Evolutionary conservation across 805 yeast genomes (phyloP), one percentile per base, ranked within the genome.

Genomic region (Teunomyces cretensis): DNA sequence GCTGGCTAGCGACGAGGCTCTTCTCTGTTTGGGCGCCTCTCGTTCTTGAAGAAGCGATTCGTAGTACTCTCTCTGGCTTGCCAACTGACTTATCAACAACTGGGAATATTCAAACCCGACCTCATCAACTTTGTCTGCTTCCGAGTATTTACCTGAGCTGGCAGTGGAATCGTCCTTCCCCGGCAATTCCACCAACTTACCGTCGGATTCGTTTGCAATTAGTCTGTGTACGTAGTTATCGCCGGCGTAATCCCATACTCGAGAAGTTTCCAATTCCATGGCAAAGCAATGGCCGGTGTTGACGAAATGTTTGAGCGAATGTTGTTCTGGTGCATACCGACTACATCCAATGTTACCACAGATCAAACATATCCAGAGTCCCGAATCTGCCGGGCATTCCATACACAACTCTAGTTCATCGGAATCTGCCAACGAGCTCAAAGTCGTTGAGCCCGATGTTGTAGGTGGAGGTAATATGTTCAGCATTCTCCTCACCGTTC

Each of bases 311-410:
- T 84, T 80, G 42, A 88, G 80, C 0, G 96, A 95, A 68, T 90
- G 97, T 41, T 86, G 90, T 27, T 78, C 78, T 42, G 88, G 87
- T 1, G 74, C 70, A 61, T 90, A 90, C 49, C 97, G 67, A 33
- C 95, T 92, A 67, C 97, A 90, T 0, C 96, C 97, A n/a, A 89
- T 72, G 58, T 86, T 83, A 0, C 97, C 97, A 66, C 97, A 90
- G 1, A 91, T 79, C 19, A 90, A 70, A 64, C 97, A 90, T 1
- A 88, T 83, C 97, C 97, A 90, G 12, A 90, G 66, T 59, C 86
- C 87, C 0, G 79, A 76, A 1, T 70, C 60, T 0, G 78, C 71
- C 1, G 74, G 71, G 65, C 97, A 90, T 2, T 72, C 67, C 36
- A 71, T 59, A 60, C 96, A 86, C 30, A 61, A 41, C 19, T 60